These are phyloP conservation scores for Heracleum sosnowskyi DNA, from an alignment of 129 eudicot species.

Conservation along the genomic window DNA sequence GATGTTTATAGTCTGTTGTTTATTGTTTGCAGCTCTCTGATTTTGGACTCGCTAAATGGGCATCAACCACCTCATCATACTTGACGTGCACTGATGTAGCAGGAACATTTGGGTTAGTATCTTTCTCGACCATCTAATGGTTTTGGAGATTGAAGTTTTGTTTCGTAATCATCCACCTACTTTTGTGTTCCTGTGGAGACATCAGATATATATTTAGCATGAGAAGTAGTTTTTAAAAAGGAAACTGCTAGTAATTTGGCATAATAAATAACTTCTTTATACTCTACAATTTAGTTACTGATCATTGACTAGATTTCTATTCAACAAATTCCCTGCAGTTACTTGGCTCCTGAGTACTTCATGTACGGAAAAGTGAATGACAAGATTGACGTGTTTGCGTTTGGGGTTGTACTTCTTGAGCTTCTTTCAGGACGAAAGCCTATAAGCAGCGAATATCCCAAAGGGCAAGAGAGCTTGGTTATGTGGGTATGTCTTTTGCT, in stretches of 20 bases:
- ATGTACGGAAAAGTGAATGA: constrained; percentile 87
- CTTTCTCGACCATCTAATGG: neutral
- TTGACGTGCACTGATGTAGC: constrained; percentile 79
- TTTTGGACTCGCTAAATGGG: constrained; percentile 96
- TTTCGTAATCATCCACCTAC: neutral
- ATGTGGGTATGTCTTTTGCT: constrained; percentile 71
- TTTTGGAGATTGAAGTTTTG: neutral
- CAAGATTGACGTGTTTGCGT: constrained; percentile 85
- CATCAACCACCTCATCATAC: constrained; percentile 58
- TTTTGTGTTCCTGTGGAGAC: neutral
- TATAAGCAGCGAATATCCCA: constrained; percentile 68
- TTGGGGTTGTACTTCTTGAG: constrained; percentile 92
- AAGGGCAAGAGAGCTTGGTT: constrained; percentile 94
- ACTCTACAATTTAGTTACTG: neutral
- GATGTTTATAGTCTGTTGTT: neutral
- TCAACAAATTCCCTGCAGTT: constrained; percentile 32
- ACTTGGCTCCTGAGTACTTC: constrained; percentile 96
- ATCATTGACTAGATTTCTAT: neutral
- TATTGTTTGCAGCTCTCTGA: constrained; percentile 69
- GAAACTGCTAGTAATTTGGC: neutral
- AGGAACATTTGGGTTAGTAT: constrained; percentile 93
- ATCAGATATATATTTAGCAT: neutral
- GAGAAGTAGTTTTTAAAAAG: neutral
- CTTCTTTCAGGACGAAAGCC: constrained; percentile 95
- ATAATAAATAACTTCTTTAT: neutral